Conservation (phyloP, 805 yeast species). For the Myxozyma lipomycoides region DNA sequence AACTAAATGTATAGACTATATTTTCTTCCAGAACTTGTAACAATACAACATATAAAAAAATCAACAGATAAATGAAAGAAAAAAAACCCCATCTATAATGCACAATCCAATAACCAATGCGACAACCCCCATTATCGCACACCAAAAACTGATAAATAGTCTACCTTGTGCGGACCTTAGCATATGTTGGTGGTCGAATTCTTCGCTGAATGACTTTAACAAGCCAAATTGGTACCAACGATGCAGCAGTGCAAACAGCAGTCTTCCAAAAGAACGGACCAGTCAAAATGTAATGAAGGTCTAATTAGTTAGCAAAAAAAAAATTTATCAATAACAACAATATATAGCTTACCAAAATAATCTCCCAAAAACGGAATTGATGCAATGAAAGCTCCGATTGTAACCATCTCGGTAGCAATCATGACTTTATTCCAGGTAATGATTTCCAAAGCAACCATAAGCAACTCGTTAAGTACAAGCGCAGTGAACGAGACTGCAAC, state of each 20-base stretch:
- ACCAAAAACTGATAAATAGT: not conserved
- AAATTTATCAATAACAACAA: too few species aligned
- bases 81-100: not conserved
- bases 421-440: constrained; percentile 79
- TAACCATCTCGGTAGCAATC: constrained; percentile 67
- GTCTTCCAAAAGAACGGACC: constrained; percentile 67
- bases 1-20: too few species aligned
- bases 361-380: constrained; percentile 82
- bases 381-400: constrained; percentile 60
- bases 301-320: constrained; percentile 3
- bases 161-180: constrained; percentile 76
- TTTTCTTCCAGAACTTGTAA: too few species aligned
- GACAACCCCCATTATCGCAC: too few species aligned
- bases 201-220: constrained; percentile 69
- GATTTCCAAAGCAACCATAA: constrained; percentile 90
- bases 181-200: constrained; percentile 90
- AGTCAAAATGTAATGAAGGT: constrained; percentile 53
- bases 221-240: constrained; percentile 87
- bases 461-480: constrained; percentile 74
- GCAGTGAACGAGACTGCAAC: constrained; percentile 85
- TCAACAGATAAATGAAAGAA: not conserved
- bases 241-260: constrained; percentile 57
- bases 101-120: not conserved
- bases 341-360: constrained; percentile 66
- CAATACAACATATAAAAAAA: not conserved